Conservation (phyloP, 2,329 filamentous ascomycete species). For the Colletotrichum scovillei region DNA sequence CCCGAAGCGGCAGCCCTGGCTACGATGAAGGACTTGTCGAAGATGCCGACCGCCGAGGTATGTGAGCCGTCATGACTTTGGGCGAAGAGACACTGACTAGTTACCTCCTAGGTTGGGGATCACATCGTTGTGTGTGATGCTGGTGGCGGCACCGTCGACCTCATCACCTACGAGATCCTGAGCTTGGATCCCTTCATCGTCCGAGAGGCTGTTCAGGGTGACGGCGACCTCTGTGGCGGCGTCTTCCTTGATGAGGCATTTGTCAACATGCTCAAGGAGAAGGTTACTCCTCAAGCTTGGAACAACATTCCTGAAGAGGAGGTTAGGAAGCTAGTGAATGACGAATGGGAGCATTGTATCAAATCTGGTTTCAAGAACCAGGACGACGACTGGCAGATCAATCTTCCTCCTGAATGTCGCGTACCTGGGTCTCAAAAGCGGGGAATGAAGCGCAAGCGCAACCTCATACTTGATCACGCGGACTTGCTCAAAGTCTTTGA, state of each 20-base stretch:
- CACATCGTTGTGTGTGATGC: conserved; percentile 49
- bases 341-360: conserved; percentile 42
- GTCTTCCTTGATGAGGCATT: no score
- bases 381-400: conserved; percentile 29
- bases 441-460: conserved; percentile 3
- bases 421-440: background rate
- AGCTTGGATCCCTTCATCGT: no score
- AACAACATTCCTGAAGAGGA: background rate
- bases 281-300: conserved; percentile 19
- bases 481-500: conserved; percentile 42
- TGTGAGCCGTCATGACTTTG: no score
- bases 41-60: conserved; percentile 39
- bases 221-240: no score
- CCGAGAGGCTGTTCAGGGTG: no score
- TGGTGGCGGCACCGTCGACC: conserved; percentile 39
- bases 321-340: conserved; percentile 24
- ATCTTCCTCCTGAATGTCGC: conserved; percentile 32
- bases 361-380: conserved; percentile 39
- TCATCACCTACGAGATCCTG: no score
- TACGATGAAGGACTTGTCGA: conserved; percentile 43
- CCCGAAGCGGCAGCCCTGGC: conserved; percentile 58
- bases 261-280: no score
- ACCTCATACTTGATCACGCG: background rate
- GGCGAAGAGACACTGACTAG: no score
- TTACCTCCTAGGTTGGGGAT: conserved; percentile 28